These are phyloP conservation scores for Plasmodium berghei DNA, from an alignment of 169 alveolate species.

Conservation along the genomic window DNA sequence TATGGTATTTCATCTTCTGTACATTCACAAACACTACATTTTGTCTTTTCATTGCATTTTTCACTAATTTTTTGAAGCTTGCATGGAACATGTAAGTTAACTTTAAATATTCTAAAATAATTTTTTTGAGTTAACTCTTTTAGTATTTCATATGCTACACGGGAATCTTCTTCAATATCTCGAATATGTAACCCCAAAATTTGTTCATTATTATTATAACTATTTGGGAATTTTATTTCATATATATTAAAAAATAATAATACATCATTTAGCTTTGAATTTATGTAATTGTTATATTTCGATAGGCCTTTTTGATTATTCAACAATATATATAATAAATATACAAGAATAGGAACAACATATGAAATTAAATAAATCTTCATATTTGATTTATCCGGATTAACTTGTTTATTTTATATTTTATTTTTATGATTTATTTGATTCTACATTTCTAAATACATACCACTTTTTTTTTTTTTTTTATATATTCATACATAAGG, in stretches of 20 bases:
- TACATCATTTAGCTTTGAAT: slow-evolving; percentile 11
- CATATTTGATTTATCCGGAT: slow-evolving; percentile 8
- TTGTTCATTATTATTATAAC: slow-evolving; percentile 26
- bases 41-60: slow-evolving; percentile 51
- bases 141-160: slow-evolving; percentile 15
- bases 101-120: slow-evolving; percentile 60
- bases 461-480: neutral
- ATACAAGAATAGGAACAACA: neutral
- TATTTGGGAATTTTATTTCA: slow-evolving; percentile 20
- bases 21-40: slow-evolving; percentile 71
- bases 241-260: slow-evolving; percentile 45
- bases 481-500: neutral
- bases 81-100: slow-evolving; percentile 43
- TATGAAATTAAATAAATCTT: slow-evolving; percentile 9
- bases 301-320: neutral
- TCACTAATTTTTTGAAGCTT: slow-evolving; percentile 23
- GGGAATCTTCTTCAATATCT: slow-evolving; percentile 63
- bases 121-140: slow-evolving; percentile 53
- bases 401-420: too few relatives aligned
- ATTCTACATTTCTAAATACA: too few relatives aligned
- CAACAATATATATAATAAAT: slow-evolving; percentile 8
- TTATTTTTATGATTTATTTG: too few relatives aligned
- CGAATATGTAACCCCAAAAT: slow-evolving; percentile 23
- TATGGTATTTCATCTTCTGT: slow-evolving; percentile 45
- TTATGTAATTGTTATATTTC: neutral